Percentiles rank a stretch among this genome's conserved stretches.
These are phyloP conservation scores for Aspergillus mulundensis DNA, from an alignment of 495 filamentous ascomycete genomes.

Conservation along the genomic window DNA sequence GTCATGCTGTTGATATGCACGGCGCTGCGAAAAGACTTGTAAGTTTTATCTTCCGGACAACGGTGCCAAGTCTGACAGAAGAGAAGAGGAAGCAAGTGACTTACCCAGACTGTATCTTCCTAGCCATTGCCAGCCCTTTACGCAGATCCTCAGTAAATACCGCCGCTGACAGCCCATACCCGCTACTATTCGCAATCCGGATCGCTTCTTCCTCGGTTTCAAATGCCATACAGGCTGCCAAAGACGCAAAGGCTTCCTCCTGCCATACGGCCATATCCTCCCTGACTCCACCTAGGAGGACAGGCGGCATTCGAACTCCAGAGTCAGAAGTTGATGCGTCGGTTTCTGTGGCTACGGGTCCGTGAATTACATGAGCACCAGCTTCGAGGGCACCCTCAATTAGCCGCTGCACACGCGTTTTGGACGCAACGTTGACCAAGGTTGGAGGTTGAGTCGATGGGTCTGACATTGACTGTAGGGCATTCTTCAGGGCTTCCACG, in stretches of 20 bases:
- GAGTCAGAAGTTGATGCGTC: slow-evolving; percentile 28
- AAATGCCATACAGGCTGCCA: slow-evolving; percentile 49
- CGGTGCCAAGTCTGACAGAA: neutral
- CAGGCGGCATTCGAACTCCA: slow-evolving; percentile 61
- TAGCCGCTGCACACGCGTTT: slow-evolving; percentile 61
- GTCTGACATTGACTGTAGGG: slow-evolving; percentile 44
- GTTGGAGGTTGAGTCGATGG: slow-evolving; percentile 47
- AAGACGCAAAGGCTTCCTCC: slow-evolving; percentile 75
- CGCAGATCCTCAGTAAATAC: slow-evolving; percentile 46
- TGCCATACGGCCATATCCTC: slow-evolving; percentile 75
- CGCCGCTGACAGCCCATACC: slow-evolving; percentile 44
- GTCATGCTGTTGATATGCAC: slow-evolving; percentile 90
- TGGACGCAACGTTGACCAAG: slow-evolving; percentile 57
- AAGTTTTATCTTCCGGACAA: neutral
- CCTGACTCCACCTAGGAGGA: slow-evolving; percentile 62
- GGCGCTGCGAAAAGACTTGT: slow-evolving; percentile 32
- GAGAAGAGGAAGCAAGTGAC: slow-evolving; percentile 5
- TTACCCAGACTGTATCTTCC: slow-evolving; percentile 44
- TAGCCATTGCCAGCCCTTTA: slow-evolving; percentile 41
- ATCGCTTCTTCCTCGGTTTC: slow-evolving; percentile 45
- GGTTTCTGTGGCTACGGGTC: slow-evolving; percentile 29
- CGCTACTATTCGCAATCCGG: slow-evolving; percentile 42
- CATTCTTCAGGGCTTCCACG: slow-evolving; percentile 35
- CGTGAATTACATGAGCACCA: slow-evolving; percentile 63
- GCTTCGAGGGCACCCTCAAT: slow-evolving; percentile 56